Conservation (phyloP, 2,329 filamentous ascomycete genomes). For the Thielaviopsis musarum region DNA sequence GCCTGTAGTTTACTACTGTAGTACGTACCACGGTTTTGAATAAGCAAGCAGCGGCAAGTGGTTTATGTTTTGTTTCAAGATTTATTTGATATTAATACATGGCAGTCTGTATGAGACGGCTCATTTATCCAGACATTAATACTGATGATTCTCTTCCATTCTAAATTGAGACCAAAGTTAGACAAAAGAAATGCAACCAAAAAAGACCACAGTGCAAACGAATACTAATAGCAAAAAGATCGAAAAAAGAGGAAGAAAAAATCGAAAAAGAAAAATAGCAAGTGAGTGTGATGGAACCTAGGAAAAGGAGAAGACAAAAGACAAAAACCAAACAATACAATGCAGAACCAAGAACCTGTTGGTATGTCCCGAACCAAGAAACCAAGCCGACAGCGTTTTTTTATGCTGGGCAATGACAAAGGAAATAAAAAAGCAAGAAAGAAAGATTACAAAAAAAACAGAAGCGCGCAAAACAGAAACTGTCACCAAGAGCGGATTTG, state of each 20-base stretch:
- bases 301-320: not conserved
- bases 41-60: not conserved
- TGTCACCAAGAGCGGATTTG: not conserved
- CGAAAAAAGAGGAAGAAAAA: not conserved
- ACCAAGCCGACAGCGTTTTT: not conserved
- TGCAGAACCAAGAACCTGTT: not conserved
- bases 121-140: not conserved
- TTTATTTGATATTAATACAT: not conserved
- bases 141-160: not conserved
- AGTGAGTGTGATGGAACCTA: too few relatives aligned
- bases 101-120: not conserved
- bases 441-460: not conserved
- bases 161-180: not conserved
- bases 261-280: not conserved
- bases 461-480: not conserved
- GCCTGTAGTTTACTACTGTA: not conserved
- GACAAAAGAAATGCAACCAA: not conserved
- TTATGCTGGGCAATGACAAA: not conserved
- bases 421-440: not conserved
- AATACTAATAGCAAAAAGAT: too few relatives aligned
- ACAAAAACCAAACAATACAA: not conserved
- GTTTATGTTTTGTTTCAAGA: not conserved
- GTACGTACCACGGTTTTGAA: not conserved
- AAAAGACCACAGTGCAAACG: not conserved
- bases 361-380: not conserved